Conservation (phyloP, 2,329 filamentous ascomycete species). For the Nemania sp. region DNA sequence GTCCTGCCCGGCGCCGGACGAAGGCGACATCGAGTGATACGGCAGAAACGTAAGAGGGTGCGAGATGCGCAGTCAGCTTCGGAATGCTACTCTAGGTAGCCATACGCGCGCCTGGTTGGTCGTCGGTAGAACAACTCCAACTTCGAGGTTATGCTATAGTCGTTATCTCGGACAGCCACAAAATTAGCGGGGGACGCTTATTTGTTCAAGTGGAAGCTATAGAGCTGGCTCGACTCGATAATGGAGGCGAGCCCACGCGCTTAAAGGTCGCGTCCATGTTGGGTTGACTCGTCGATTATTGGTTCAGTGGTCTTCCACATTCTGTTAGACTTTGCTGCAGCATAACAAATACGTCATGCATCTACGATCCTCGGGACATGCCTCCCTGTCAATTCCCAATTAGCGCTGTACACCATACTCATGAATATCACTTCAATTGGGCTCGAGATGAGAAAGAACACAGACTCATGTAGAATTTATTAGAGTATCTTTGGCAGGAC, state of each 20-base stretch:
- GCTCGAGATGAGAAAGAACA: background rate
- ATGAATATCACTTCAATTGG: background rate
- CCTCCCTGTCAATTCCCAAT: background rate
- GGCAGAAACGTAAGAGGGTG: background rate
- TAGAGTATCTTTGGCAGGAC: background rate
- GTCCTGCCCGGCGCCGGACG: background rate
- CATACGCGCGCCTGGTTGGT: constrained; percentile 4
- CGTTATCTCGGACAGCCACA: constrained; percentile 11
- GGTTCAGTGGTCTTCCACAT: constrained; percentile 23
- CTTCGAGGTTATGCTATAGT: background rate
- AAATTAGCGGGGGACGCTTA: background rate
- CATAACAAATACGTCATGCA: constrained; percentile 10
- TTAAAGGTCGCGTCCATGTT: background rate
- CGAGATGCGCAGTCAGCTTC: constrained; percentile 21
- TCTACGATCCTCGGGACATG: background rate
- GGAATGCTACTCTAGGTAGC: constrained; percentile 23
- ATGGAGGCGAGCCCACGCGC: background rate
- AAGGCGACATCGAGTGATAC: background rate
- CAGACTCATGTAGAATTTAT: background rate
- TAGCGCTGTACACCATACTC: background rate
- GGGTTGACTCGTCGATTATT: constrained; percentile 6
- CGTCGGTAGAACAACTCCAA: background rate
- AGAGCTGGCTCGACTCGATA: constrained; percentile 12
- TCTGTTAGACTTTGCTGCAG: constrained; percentile 4
- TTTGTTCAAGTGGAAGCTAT: background rate